Conservation (phyloP, 2,329 filamentous ascomycete genomes). For the Myriangium duriaei region DNA sequence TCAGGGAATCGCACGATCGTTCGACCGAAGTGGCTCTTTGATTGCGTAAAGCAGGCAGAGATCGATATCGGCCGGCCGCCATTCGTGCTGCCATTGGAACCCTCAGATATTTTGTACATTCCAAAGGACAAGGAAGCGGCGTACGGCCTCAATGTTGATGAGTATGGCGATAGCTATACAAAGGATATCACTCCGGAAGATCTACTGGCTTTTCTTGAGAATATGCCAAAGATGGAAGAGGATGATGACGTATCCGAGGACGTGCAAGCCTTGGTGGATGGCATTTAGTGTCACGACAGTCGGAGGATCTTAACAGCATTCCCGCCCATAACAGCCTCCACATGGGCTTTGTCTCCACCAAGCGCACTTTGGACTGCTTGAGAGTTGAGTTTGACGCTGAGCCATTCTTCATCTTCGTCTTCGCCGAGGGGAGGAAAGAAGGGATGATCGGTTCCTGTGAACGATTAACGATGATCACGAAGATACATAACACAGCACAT, state of each 20-base stretch:
- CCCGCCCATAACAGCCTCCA: constrained; percentile 44
- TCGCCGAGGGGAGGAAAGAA: constrained; percentile 66
- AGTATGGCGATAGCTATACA: constrained; percentile 71
- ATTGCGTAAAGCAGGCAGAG: constrained; percentile 57
- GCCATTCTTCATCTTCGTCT: constrained; percentile 53
- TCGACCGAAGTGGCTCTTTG: constrained; percentile 67
- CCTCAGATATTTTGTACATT: constrained; percentile 60
- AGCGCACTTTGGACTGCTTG: constrained; percentile 43
- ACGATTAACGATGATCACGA: background rate
- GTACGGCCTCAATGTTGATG: constrained; percentile 55
- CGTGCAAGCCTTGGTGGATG: constrained; percentile 40
- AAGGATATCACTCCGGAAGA: constrained; percentile 55
- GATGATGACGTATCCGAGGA: constrained; percentile 34
- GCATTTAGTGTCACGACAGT: constrained; percentile 29
- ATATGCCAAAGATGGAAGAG: constrained; percentile 40
- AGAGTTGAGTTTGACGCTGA: constrained; percentile 51
- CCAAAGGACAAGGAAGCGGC: constrained; percentile 42
- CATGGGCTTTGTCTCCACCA: constrained; percentile 32
- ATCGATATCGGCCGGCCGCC: constrained; percentile 40
- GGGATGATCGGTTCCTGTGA: constrained; percentile 60
- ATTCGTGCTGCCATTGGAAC: constrained; percentile 53
- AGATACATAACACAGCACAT: background rate
- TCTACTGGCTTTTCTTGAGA: constrained; percentile 38
- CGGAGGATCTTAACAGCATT: constrained; percentile 45
- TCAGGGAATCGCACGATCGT: constrained; percentile 58